phyloP scores from a whole-genome alignment of 345 rosid genomes.

The Erodium maritimum region DNA sequence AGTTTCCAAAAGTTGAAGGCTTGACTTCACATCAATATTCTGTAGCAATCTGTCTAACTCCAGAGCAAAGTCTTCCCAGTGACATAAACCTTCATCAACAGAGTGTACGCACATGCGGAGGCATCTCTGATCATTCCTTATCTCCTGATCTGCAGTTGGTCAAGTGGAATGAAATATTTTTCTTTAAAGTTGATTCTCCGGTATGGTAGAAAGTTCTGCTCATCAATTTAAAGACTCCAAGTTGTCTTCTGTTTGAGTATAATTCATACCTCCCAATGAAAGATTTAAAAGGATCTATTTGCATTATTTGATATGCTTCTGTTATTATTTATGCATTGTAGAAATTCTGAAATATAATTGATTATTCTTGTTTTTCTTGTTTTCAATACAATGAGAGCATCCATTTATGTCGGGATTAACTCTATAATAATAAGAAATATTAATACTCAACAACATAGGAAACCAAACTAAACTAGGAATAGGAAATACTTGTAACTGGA shows the following conservation, averaged over 20 bases:
- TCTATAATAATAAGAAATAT: no score
- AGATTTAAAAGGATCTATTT: background rate
- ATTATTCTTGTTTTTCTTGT: no score
- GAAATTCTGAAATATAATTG: no score
- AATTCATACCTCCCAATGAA: background rate
- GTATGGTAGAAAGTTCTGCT: slow-evolving; percentile 22
- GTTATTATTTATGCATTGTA: no score
- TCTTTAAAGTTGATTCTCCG: slow-evolving; percentile 69
- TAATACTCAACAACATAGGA: no score
- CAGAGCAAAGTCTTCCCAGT: slow-evolving; percentile 30
- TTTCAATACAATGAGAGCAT: no score
- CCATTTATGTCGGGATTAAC: no score
- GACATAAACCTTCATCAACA: slow-evolving; percentile 51
- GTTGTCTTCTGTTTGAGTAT: background rate
- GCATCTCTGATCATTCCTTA: slow-evolving; percentile 29
- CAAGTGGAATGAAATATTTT: slow-evolving; percentile 79
- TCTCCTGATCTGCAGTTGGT: slow-evolving; percentile 47
- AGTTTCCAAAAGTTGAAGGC: slow-evolving; percentile 57
- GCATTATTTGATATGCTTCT: background rate
- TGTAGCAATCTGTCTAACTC: slow-evolving; percentile 44
- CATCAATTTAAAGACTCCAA: background rate
- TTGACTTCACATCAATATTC: slow-evolving; percentile 58
- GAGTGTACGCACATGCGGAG: slow-evolving; percentile 82
- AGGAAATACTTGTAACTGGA: no score
- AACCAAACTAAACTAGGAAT: no score